Evolutionary conservation across 73 alveolate species (phyloP).

Genomic region (Paraurostyla sp.): DNA sequence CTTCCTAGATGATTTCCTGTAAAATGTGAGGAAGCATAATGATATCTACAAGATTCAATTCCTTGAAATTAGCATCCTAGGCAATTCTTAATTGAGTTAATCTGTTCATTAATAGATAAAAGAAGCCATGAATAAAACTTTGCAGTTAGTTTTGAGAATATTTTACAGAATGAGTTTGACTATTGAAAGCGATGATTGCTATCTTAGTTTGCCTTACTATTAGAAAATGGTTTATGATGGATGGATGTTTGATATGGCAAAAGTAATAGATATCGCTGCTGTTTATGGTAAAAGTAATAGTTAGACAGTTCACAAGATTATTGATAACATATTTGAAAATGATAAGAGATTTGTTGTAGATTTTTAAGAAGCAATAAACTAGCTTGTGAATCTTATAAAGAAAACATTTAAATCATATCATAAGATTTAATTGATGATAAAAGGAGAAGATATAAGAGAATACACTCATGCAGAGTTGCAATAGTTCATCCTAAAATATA

Average conservation of each 20-base stretch:
- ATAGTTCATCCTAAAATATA: not conserved
- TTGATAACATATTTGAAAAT: not conserved
- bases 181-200: constrained; percentile 31
- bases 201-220: not conserved
- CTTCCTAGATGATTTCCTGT: constrained; percentile 59
- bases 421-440: constrained; percentile 1
- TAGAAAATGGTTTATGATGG: constrained; percentile 31
- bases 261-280: constrained; percentile 50
- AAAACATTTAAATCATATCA: constrained; percentile 1
- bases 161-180: not conserved
- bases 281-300: constrained; percentile 51
- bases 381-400: not conserved
- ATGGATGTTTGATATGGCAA: constrained; percentile 66
- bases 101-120: not conserved
- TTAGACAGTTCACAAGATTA: not conserved
- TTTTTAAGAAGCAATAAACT: constrained; percentile 31
- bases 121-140: not conserved
- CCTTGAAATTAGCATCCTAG: not conserved
- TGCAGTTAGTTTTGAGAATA: not conserved
- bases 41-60: constrained; percentile 48
- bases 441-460: constrained; percentile 15
- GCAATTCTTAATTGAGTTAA: not conserved
- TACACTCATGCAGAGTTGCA: not conserved
- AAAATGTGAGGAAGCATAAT: constrained; percentile 48
- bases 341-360: constrained; percentile 38